Evolutionary conservation across 352 stramenopile species (phyloP).

Genomic region (Phytophthora megakarya): DNA sequence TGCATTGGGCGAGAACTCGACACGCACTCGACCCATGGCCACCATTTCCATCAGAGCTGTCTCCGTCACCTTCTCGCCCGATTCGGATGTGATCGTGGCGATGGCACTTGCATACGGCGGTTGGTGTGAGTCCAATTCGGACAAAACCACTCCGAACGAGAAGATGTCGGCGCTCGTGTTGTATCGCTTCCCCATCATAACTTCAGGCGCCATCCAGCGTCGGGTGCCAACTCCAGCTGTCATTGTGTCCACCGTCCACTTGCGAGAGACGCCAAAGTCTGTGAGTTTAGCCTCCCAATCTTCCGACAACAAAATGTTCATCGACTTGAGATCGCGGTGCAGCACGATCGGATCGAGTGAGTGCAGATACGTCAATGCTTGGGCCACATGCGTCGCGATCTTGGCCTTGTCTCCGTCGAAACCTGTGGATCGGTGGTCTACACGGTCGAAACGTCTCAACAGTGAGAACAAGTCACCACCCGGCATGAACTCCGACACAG

Average conservation of each 20-base stretch:
- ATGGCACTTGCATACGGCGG: slow-evolving; percentile 41
- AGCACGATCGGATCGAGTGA: slow-evolving; percentile 44
- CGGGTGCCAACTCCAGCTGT: slow-evolving; percentile 43
- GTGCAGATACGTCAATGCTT: slow-evolving; percentile 61
- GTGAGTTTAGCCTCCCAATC: slow-evolving; percentile 52
- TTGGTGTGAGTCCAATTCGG: slow-evolving; percentile 42
- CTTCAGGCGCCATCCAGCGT: slow-evolving; percentile 59
- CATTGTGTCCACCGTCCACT: slow-evolving; percentile 51
- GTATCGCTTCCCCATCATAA: slow-evolving; percentile 56
- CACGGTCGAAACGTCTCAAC: slow-evolving; percentile 39
- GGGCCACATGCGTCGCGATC: slow-evolving; percentile 48
- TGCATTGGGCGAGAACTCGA: slow-evolving; percentile 39
- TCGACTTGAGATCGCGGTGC: slow-evolving; percentile 66
- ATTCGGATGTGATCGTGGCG: slow-evolving; percentile 30
- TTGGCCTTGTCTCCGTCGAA: slow-evolving; percentile 50
- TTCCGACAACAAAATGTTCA: slow-evolving; percentile 52
- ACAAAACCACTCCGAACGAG: slow-evolving; percentile 47
- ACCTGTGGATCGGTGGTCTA: slow-evolving; percentile 33
- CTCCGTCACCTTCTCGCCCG: slow-evolving; percentile 33
- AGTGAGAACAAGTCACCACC: slow-evolving; percentile 49
- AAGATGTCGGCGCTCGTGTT: slow-evolving; percentile 54
- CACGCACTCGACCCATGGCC: slow-evolving; percentile 26
- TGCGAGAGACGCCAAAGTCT: slow-evolving; percentile 58
- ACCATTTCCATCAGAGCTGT: slow-evolving; percentile 43
- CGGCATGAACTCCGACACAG: slow-evolving; percentile 62